These are phyloP conservation scores for Fusarium verticillioides DNA, from an alignment of 2,329 filamentous ascomycete genomes.

Conservation along the genomic window DNA sequence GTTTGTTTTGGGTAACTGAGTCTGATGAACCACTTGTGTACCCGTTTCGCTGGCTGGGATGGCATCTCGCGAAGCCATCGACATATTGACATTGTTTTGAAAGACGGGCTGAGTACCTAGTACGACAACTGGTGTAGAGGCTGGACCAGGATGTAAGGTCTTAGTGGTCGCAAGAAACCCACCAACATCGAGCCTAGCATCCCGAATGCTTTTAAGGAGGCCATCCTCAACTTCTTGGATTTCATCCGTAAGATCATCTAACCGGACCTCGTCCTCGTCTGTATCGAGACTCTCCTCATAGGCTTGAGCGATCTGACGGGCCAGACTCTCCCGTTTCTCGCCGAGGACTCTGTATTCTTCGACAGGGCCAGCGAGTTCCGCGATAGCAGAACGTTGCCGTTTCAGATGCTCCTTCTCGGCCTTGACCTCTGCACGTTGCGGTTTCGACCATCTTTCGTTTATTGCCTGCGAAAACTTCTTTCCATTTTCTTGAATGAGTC, in stretches of 20 bases:
- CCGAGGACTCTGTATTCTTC: conserved; percentile 56
- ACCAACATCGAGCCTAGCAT: conserved; percentile 59
- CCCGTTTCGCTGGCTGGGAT: conserved; percentile 47
- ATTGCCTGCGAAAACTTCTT: conserved; percentile 61
- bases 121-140: conserved; percentile 47
- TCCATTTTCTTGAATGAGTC: conserved; percentile 59
- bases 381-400: conserved; percentile 58
- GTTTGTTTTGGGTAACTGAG: conserved; percentile 55
- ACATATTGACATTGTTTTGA: conserved; percentile 47
- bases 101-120: conserved; percentile 57
- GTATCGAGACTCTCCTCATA: conserved; percentile 64
- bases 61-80: conserved; percentile 49
- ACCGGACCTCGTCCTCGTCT: conserved; percentile 60
- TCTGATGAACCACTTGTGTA: conserved; percentile 64
- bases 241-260: conserved; percentile 60
- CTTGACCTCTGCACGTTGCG: conserved; percentile 60
- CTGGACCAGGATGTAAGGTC: conserved; percentile 14
- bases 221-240: conserved; percentile 57
- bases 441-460: conserved; percentile 57
- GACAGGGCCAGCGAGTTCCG: conserved; percentile 55
- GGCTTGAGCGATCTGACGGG: conserved; percentile 59
- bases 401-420: conserved; percentile 60
- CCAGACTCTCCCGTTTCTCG: conserved; percentile 58
- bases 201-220: conserved; percentile 55
- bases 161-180: conserved; percentile 49